Base-by-base conservation (phyloP, 768 basidiomycete genomes). In the Hericium erinaceus region DNA sequence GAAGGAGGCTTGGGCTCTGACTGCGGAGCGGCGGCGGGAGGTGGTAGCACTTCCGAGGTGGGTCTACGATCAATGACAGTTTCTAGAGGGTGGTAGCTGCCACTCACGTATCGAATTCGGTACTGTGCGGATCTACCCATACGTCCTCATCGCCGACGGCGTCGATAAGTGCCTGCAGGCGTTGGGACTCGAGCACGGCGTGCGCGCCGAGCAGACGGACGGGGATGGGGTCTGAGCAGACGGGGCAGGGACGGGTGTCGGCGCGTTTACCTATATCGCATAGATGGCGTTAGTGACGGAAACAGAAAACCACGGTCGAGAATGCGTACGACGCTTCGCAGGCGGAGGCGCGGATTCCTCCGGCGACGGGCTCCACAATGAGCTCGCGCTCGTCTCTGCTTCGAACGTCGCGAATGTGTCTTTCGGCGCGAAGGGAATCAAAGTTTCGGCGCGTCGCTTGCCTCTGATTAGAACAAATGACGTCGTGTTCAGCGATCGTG, bases 171-270 rank as follows among this genome's bases (percentile, higher is more conserved):
- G 80, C 77, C 58, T 89, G 80, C 20, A 90, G 76, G 60, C 89
- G 80, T 62, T 87, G 77, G 39, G 77, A 72, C 68, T 92, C 89
- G 26, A 91, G 75, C 44, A 75, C 76, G 3, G 78, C 76, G 63
- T 92, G 90, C 57, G 73, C 75, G 2, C 74, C 75, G 15, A 92
- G 74, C n/a, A 91, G 75, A 12, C 89, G 83, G 22, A 89, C 65
- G 13, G 89, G 89, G 44, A 92, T 85, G 40, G 67, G 67, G 66
- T 92, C 89, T 13, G 77, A 72, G 70, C 89, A 92, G 40, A 86
- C 80, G 1, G 89, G 90, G 65, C 89, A 92, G 58, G 74, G 74
- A 57, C 82, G 76, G 2, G 87, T 92, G 66, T 90, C 88, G 16
- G 85, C 88, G 48, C 84, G 81, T 67, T 82, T 87, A 3, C 77